A percentile compares a stretch with the other conserved stretches of the same genome.
Evolutionary conservation across 2,329 filamentous ascomycete genomes (phyloP).

Genomic region (Verticillium dahliae): DNA sequence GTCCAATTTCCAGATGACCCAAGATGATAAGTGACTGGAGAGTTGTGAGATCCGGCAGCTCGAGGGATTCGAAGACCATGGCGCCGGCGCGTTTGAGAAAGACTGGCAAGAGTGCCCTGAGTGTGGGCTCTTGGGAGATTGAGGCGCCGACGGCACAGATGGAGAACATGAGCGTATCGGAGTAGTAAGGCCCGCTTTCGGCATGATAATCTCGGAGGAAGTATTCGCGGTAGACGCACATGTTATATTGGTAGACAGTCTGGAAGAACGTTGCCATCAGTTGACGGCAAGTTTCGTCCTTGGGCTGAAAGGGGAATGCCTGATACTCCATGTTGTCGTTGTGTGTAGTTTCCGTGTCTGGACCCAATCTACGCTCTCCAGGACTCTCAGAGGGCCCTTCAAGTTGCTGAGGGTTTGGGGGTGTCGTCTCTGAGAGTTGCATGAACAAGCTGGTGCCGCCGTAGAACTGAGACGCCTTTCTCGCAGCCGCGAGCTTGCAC

Average conservation of each 20-base stretch:
- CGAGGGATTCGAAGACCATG: slow-evolving; percentile 35
- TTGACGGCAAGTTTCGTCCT: slow-evolving; percentile 34
- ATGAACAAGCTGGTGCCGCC: slow-evolving; percentile 39
- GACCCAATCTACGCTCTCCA: background rate
- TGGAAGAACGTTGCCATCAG: slow-evolving; percentile 43
- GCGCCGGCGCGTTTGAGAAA: slow-evolving; percentile 38
- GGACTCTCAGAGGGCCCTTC: background rate
- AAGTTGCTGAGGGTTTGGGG: background rate
- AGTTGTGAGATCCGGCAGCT: slow-evolving; percentile 38
- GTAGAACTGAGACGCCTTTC: slow-evolving; percentile 38
- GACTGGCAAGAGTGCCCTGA: slow-evolving; percentile 29
- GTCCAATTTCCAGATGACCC: slow-evolving; percentile 39
- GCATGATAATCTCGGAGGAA: slow-evolving; percentile 42
- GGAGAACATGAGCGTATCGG: slow-evolving; percentile 39
- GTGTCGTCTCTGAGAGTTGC: slow-evolving; percentile 3
- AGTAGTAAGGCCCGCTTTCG: slow-evolving; percentile 40
- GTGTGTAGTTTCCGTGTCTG: background rate
- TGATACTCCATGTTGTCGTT: background rate
- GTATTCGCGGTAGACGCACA: slow-evolving; percentile 44
- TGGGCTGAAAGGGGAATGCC: slow-evolving; percentile 28
- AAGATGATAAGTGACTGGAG: slow-evolving; percentile 37
- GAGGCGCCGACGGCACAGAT: slow-evolving; percentile 42
- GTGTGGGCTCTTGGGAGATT: slow-evolving; percentile 29
- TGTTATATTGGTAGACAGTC: slow-evolving; percentile 39
- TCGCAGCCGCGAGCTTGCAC: slow-evolving; percentile 23